A percentile compares a stretch with the other conserved stretches of the same genome.
Conservation (phyloP, 345 rosid genomes). For the Nephelium lappaceum region DNA sequence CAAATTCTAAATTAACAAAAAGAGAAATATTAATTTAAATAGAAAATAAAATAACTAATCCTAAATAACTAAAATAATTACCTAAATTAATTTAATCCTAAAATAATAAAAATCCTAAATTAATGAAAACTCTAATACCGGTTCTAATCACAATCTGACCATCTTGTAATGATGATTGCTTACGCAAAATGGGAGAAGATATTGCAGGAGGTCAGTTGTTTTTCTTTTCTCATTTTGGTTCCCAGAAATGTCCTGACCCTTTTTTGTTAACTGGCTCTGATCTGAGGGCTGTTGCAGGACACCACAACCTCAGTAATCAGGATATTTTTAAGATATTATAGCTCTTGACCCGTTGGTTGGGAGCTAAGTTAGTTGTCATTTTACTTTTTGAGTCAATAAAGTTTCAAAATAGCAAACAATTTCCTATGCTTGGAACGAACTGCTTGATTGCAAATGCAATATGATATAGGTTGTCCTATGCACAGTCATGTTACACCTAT, state of each 20-base stretch:
- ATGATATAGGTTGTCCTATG: neutral
- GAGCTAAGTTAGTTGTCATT: conserved; percentile 55
- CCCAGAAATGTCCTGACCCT: neutral
- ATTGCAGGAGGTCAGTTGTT: conserved; percentile 64
- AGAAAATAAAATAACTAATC: too few species aligned
- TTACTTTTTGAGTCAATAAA: neutral
- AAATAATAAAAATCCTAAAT: too few species aligned
- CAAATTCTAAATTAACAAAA: too few species aligned
- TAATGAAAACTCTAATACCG: too few species aligned
- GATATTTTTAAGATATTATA: neutral
- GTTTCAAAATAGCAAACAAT: neutral
- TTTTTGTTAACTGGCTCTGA: neutral
- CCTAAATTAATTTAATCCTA: too few species aligned
- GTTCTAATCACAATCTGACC: conserved; percentile 98
- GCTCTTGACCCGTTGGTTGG: neutral
- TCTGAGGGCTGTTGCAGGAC: neutral
- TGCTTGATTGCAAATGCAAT: neutral
- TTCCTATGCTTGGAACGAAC: neutral
- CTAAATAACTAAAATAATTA: too few species aligned
- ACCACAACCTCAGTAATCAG: neutral
- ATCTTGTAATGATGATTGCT: conserved; percentile 81
- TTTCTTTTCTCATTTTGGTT: neutral
- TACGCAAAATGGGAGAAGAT: conserved; percentile 82
- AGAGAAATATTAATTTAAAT: too few species aligned
- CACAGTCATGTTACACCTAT: neutral